Percentiles rank a stretch among this genome's conserved stretches.
These are phyloP conservation scores for Cystobasidium onofrii DNA, from an alignment of 768 basidiomycete species.

Conservation along the genomic window DNA sequence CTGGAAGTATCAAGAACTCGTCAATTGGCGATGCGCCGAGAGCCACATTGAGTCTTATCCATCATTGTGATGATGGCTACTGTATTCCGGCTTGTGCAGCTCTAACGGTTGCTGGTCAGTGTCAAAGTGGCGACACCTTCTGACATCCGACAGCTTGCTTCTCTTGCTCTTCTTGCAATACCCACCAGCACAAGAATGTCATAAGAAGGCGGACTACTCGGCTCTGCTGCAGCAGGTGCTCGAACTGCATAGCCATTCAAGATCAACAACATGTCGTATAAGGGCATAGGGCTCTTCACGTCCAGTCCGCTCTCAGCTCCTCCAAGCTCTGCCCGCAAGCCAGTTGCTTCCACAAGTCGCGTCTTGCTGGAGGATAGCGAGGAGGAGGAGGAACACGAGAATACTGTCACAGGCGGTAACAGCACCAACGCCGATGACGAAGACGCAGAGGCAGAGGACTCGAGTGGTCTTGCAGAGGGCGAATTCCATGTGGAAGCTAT, in stretches of 20 bases:
- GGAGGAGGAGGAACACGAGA: background rate
- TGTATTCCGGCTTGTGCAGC: too few species aligned
- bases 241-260: background rate
- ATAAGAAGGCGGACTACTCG: background rate
- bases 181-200: background rate
- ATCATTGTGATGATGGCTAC: too few species aligned
- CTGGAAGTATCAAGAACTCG: too few species aligned
- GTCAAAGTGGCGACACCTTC: background rate
- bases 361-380: background rate
- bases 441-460: background rate
- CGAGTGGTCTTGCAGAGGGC: background rate
- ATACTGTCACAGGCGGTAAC: background rate
- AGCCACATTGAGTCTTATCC: too few species aligned
- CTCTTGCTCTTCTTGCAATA: background rate
- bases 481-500: constrained; percentile 27
- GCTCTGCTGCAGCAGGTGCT: background rate
- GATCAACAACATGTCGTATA: background rate
- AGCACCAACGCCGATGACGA: background rate
- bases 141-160: background rate
- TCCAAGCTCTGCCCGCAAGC: background rate
- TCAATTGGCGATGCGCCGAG: too few species aligned
- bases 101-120: too few species aligned
- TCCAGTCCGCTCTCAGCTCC: constrained; percentile 1
- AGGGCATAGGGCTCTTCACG: background rate
- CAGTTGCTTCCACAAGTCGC: background rate